Evolutionary conservation across 805 yeast species (phyloP).

Genomic region (Maudiozyma bulderi): DNA sequence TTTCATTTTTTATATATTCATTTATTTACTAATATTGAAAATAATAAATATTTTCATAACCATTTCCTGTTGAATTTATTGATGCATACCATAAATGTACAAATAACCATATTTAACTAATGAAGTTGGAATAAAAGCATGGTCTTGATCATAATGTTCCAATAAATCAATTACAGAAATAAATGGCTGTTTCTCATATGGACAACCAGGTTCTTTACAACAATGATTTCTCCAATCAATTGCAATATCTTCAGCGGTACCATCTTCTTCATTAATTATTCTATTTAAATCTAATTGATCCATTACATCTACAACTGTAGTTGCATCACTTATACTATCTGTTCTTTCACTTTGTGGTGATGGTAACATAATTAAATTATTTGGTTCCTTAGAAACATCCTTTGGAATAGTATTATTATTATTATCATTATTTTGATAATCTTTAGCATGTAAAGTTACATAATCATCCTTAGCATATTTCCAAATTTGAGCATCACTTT

Average conservation of each 20-base stretch:
- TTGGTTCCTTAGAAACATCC: neutral
- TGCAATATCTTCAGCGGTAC: too few species aligned
- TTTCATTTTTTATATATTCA: too few species aligned
- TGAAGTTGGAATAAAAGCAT: slow-evolving; percentile 14
- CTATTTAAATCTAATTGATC: neutral
- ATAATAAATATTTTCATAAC: neutral
- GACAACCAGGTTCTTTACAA: slow-evolving; percentile 9
- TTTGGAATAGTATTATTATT: neutral
- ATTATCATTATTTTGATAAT: neutral
- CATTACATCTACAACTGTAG: neutral
- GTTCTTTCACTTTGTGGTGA: slow-evolving; percentile 2
- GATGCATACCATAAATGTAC: slow-evolving; percentile 4
- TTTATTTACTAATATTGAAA: neutral
- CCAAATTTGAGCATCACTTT: slow-evolving; percentile 2
- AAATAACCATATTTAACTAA: slow-evolving; percentile 15
- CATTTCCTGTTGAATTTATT: too few species aligned
- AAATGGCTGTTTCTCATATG: neutral
- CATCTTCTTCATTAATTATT: neutral
- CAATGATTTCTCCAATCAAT: slow-evolving; percentile 8
- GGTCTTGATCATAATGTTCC: slow-evolving; percentile 19
- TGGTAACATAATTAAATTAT: neutral
- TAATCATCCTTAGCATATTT: neutral
- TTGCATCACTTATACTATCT: neutral
- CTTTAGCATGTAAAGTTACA: neutral
- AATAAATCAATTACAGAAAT: slow-evolving; percentile 12